Conservation (phyloP, 1,139 yeast species). For the Ogataea hybrid region DNA sequence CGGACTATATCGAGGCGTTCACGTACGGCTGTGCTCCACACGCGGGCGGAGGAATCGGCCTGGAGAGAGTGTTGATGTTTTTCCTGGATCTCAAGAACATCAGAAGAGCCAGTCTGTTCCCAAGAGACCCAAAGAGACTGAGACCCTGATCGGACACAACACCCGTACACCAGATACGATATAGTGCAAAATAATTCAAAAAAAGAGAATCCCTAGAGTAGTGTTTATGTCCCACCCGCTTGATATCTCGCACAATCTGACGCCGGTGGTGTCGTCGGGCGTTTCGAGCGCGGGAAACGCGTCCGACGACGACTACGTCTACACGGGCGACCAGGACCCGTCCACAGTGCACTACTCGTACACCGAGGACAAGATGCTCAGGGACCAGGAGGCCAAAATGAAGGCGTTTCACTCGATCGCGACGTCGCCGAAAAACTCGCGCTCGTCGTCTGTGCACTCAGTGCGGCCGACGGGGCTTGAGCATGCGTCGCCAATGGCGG, state of each 20-base stretch:
- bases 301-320: constrained; percentile 4
- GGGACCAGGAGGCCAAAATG: constrained; percentile 69
- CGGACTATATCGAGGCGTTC: constrained; percentile 91
- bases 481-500: constrained; percentile 35
- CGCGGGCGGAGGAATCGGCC: constrained; percentile 99
- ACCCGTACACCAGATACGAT: constrained; percentile 1
- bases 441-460: constrained; percentile 25
- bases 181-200: no score
- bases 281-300: background rate
- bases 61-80: constrained; percentile 98
- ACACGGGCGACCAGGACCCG: constrained; percentile 5
- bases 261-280: background rate
- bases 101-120: constrained; percentile 97
- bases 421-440: constrained; percentile 27
- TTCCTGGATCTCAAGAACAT: constrained; percentile 94
- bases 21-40: constrained; percentile 96
- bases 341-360: constrained; percentile 52
- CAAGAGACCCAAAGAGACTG: constrained; percentile 96
- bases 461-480: constrained; percentile 35
- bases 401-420: constrained; percentile 59
- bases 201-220: no score
- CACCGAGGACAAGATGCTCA: constrained; percentile 63
- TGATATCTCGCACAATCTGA: background rate
- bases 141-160: constrained; percentile 55
- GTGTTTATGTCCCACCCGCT: constrained; percentile 2